Evolutionary conservation across 345 rosid genomes (phyloP).

Genomic region (Aquilaria sinensis): DNA sequence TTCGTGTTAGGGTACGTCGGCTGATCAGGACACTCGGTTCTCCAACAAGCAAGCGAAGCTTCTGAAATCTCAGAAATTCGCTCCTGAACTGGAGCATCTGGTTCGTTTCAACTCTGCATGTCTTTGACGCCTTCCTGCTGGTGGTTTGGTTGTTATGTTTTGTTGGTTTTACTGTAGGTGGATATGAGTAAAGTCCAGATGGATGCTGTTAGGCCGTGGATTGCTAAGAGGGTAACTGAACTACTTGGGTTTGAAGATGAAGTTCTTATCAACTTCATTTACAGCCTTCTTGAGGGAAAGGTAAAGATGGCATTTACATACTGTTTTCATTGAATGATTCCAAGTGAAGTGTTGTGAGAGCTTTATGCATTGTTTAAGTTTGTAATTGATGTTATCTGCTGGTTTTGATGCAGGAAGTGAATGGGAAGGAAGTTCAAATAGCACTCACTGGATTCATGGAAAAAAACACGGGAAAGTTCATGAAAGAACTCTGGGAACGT

Average conservation of each 20-base stretch:
- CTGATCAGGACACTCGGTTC: constrained; percentile 97
- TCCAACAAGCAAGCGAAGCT: constrained; percentile 98
- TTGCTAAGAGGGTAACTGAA: constrained; percentile 86
- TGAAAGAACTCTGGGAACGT: constrained; percentile 98
- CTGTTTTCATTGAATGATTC: background rate
- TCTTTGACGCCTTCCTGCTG: background rate
- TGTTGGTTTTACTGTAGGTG: constrained; percentile 36
- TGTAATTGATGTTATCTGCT: background rate
- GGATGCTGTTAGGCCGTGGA: constrained; percentile 95
- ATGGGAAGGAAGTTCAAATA: constrained; percentile 90
- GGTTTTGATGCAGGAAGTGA: constrained; percentile 50
- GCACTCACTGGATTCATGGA: constrained; percentile 96
- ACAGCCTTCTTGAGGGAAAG: constrained; percentile 90
- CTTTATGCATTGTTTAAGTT: background rate
- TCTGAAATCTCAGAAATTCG: constrained; percentile 86
- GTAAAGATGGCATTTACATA: constrained; percentile 23
- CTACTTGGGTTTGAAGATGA: constrained; percentile 97
- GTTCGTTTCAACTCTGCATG: constrained; percentile 30
- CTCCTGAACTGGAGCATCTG: constrained; percentile 80
- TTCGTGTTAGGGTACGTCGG: constrained; percentile 75
- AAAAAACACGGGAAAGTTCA: constrained; percentile 88
- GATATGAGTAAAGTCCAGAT: constrained; percentile 87
- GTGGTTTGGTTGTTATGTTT: background rate
- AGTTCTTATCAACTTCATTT: constrained; percentile 93
- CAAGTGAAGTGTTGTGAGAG: background rate